Conservation (phyloP, 1,284 basidiomycete species). For the Schizophyllum commune region DNA sequence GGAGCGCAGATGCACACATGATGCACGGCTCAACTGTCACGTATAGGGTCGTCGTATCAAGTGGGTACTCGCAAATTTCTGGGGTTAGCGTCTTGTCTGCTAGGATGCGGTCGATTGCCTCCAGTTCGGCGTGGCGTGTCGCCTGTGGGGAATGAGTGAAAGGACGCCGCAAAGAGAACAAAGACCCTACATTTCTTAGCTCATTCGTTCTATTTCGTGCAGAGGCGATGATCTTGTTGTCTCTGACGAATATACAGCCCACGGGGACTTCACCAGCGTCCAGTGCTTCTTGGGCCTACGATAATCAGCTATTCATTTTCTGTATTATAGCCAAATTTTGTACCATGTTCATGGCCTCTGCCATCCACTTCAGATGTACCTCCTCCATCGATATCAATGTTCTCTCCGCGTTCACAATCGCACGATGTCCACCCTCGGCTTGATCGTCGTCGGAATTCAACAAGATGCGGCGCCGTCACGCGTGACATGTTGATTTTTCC, state of each 20-base stretch:
- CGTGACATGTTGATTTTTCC: not conserved
- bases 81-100: slow-evolving; percentile 53
- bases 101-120: slow-evolving; percentile 90
- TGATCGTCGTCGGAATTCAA: not conserved
- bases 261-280: slow-evolving; percentile 88
- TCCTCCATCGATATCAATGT: slow-evolving; percentile 13
- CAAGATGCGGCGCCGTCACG: not conserved
- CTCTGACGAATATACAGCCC: slow-evolving; percentile 90
- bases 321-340: too few relatives aligned
- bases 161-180: slow-evolving; percentile 1
- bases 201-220: slow-evolving; percentile 95
- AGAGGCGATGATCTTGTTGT: slow-evolving; percentile 68
- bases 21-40: slow-evolving; percentile 99
- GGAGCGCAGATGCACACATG: slow-evolving; percentile 95
- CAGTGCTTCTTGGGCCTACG: slow-evolving; percentile 80
- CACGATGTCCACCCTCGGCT: not conserved
- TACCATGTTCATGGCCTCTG: not conserved
- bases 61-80: slow-evolving; percentile 44
- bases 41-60: slow-evolving; percentile 82
- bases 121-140: slow-evolving; percentile 95
- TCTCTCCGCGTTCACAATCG: not conserved
- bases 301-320: too few relatives aligned
- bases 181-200: slow-evolving; percentile 67
- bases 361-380: slow-evolving; percentile 13
- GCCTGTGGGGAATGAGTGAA: slow-evolving; percentile 45